phyloP scores from a whole-genome alignment of 805 yeast genomes.

The Saccharomycopsis fibuligera region DNA sequence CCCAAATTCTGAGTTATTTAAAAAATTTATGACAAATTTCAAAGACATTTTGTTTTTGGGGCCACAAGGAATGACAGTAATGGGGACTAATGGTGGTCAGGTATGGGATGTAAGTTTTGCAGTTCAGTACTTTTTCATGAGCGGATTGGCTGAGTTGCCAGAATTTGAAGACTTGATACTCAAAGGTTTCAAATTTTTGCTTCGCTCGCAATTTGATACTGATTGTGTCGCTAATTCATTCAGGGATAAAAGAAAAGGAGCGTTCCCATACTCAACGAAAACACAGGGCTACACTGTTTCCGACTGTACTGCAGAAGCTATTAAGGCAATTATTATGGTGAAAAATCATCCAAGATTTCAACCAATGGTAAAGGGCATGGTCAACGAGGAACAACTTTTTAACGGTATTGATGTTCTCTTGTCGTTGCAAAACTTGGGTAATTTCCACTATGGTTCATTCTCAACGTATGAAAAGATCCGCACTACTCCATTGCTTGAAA shows the following conservation, averaged over 20 bases:
- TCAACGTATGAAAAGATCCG: slow-evolving; percentile 85
- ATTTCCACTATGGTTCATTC: slow-evolving; percentile 83
- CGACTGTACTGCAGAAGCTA: slow-evolving; percentile 70
- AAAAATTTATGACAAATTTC: slow-evolving; percentile 49
- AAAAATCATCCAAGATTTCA: slow-evolving; percentile 28
- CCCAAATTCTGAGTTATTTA: slow-evolving; percentile 51
- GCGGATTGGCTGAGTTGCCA: slow-evolving; percentile 69
- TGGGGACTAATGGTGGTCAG: slow-evolving; percentile 98
- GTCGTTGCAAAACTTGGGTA: slow-evolving; percentile 69
- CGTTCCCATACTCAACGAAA: slow-evolving; percentile 95
- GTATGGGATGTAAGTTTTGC: slow-evolving; percentile 96
- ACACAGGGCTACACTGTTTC: slow-evolving; percentile 95
- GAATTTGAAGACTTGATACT: slow-evolving; percentile 59
- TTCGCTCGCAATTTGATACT: slow-evolving; percentile 78
- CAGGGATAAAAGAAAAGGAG: slow-evolving; percentile 81
- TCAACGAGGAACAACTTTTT: slow-evolving; percentile 42
- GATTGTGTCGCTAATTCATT: slow-evolving; percentile 73
- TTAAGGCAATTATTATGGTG: slow-evolving; percentile 16
- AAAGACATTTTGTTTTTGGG: slow-evolving; percentile 79
- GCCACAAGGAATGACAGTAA: slow-evolving; percentile 83
- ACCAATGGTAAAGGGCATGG: slow-evolving; percentile 39
- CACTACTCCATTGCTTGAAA: slow-evolving; percentile 71
- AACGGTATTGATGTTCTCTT: slow-evolving; percentile 74
- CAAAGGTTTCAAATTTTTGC: slow-evolving; percentile 63
- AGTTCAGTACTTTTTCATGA: slow-evolving; percentile 71